Evolutionary conservation across 768 basidiomycete species (phyloP).

Genomic region (Leccinum incarnatum): DNA sequence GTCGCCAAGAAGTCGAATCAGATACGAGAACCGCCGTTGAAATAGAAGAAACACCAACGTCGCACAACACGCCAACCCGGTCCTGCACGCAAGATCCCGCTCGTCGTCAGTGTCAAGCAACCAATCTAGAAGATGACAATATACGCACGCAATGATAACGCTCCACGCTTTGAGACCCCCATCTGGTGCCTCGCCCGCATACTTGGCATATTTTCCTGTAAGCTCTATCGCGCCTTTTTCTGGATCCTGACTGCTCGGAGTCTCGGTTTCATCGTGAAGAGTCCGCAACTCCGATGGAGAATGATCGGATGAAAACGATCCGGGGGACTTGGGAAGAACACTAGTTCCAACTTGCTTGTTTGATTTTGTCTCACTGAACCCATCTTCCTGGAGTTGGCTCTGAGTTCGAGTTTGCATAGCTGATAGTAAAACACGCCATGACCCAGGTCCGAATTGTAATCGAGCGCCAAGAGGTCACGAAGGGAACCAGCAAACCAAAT

Average conservation of each 20-base stretch:
- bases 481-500: not conserved
- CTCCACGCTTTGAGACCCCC: slow-evolving; percentile 34
- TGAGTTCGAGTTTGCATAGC: not conserved
- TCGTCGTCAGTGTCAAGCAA: not conserved
- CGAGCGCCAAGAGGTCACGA: not conserved
- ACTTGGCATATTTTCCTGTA: slow-evolving; percentile 16
- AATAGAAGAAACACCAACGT: slow-evolving; percentile 32
- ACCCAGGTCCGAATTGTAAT: not conserved
- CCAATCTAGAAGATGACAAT: no score
- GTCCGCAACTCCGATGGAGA: slow-evolving; percentile 5
- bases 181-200: slow-evolving; percentile 27
- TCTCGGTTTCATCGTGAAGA: slow-evolving; percentile 8
- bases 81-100: slow-evolving; percentile 6
- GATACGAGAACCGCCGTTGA: not conserved
- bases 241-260: not conserved
- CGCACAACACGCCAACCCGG: slow-evolving; percentile 34
- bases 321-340: not conserved
- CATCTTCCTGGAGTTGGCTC: not conserved
- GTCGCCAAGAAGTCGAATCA: not conserved
- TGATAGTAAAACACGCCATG: not conserved
- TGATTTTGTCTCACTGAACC: not conserved
- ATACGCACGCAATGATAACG: slow-evolving; percentile 28
- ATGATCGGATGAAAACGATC: not conserved
- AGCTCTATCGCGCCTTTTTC: slow-evolving; percentile 6
- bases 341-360: not conserved